Evolutionary conservation across 345 rosid genomes (phyloP).

Genomic region (Passiflora organensis): DNA sequence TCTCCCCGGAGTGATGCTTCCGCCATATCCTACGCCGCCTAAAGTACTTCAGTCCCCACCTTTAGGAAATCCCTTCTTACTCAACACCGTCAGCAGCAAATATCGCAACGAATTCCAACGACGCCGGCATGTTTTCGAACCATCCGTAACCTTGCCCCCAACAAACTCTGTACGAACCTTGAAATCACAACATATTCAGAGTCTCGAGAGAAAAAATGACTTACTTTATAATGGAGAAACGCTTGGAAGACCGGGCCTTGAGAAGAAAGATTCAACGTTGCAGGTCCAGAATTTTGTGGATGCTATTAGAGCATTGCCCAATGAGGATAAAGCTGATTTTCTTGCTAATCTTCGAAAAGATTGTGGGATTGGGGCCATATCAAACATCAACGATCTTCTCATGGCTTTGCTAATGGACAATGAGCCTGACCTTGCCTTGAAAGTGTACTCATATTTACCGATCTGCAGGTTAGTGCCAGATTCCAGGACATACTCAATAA

Average conservation of each 20-base stretch:
- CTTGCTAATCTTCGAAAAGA: constrained; percentile 25
- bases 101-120: background rate
- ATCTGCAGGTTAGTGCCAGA: constrained; percentile 32
- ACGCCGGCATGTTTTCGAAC: constrained; percentile 7
- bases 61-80: background rate
- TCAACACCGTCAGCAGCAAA: background rate
- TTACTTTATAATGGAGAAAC: constrained; percentile 3
- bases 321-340: constrained; percentile 7
- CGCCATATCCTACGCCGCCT: constrained; percentile 6
- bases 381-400: constrained; percentile 34
- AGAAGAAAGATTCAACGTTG: background rate
- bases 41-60: constrained; percentile 14
- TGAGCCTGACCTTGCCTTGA: constrained; percentile 34
- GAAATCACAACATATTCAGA: background rate
- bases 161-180: background rate
- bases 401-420: constrained; percentile 29
- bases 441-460: constrained; percentile 24
- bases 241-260: constrained; percentile 7
- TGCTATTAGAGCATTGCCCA: constrained; percentile 24
- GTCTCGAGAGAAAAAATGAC: background rate
- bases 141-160: constrained; percentile 3
- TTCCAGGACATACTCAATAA: constrained; percentile 36
- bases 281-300: constrained; percentile 17
- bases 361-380: constrained; percentile 15
- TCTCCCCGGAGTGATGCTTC: constrained; percentile 13